A percentile compares a stretch with the other conserved stretches of the same genome.
phyloP scores from a whole-genome alignment of 805 yeast species.

The Kuraishia ogatae region DNA sequence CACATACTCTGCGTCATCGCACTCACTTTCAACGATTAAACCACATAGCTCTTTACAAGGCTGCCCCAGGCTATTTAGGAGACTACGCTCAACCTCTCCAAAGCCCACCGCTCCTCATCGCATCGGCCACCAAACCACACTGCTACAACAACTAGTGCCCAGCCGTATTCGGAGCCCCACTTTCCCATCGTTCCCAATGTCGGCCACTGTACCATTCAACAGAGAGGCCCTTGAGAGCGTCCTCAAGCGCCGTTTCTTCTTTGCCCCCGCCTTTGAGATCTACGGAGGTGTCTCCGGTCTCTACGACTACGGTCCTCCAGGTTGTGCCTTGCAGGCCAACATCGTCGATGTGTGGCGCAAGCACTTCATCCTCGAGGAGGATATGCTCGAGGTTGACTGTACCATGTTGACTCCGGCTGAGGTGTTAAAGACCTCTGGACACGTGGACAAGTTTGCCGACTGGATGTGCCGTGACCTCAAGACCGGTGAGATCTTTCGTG shows the following conservation, averaged over 20 bases:
- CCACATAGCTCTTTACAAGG: not conserved
- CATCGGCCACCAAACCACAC: not conserved
- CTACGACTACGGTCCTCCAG: constrained; percentile 99
- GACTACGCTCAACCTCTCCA: not conserved
- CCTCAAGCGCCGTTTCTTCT: constrained; percentile 91
- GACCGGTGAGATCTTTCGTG: constrained; percentile 97
- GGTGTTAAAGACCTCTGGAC: constrained; percentile 97
- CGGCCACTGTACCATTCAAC: constrained; percentile 39
- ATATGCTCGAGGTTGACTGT: constrained; percentile 97
- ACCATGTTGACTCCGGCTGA: constrained; percentile 98
- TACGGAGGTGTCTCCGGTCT: constrained; percentile 98
- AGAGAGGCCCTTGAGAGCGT: constrained; percentile 89
- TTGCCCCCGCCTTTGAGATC: constrained; percentile 94
- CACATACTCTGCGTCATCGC: not conserved
- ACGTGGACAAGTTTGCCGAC: constrained; percentile 97
- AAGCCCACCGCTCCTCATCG: not conserved
- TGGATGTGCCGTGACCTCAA: constrained; percentile 97
- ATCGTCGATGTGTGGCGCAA: constrained; percentile 94
- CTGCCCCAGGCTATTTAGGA: not conserved
- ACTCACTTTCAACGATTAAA: not conserved
- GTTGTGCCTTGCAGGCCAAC: constrained; percentile 97
- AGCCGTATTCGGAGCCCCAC: not conserved
- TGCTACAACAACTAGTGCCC: not conserved
- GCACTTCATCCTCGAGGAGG: constrained; percentile 95
- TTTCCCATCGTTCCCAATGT: not conserved